Evolutionary conservation across 2,329 filamentous ascomycete species (phyloP).

Genomic region (Parasarocladium wereldwijsianum): DNA sequence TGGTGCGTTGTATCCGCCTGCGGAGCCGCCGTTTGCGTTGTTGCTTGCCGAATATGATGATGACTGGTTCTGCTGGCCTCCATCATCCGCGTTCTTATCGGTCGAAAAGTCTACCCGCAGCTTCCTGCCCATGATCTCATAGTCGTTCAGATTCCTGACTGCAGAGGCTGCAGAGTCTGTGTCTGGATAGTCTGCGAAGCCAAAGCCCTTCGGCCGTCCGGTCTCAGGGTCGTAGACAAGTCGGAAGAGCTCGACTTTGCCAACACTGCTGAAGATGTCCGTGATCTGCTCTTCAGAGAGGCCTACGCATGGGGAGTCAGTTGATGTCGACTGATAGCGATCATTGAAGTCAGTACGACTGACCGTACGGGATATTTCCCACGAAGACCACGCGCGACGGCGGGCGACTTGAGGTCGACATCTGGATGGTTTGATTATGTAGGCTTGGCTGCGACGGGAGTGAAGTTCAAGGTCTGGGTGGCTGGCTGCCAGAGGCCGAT

Average conservation of each 20-base stretch:
- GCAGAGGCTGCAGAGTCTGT: constrained; percentile 81
- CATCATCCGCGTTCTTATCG: constrained; percentile 63
- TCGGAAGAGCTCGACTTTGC: constrained; percentile 81
- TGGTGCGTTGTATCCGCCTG: constrained; percentile 18
- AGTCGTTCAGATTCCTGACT: constrained; percentile 88
- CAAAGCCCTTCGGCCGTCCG: constrained; percentile 87
- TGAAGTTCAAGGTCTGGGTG: no score
- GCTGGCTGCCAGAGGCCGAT: no score
- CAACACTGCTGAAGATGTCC: constrained; percentile 81
- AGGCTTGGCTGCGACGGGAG: no score
- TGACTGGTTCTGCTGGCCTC: constrained; percentile 25
- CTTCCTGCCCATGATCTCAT: constrained; percentile 89
- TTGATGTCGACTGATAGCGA: no score
- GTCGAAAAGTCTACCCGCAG: constrained; percentile 93
- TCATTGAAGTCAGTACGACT: constrained; percentile 8
- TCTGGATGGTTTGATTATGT: no score
- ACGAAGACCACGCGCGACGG: constrained; percentile 72
- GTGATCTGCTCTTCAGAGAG: constrained; percentile 92
- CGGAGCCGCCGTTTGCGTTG: constrained; percentile 17
- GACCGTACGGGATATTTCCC: constrained; percentile 74
- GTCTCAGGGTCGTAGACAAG: constrained; percentile 94
- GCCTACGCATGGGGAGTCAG: constrained; percentile 35
- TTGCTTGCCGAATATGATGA: constrained; percentile 2
- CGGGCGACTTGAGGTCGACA: no score
- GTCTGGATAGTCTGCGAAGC: constrained; percentile 91